Percentiles rank a stretch among this genome's conserved stretches.
These are phyloP conservation scores for Oxyria digyna DNA, from an alignment of 148 eudicot genomes.

Conservation along the genomic window DNA sequence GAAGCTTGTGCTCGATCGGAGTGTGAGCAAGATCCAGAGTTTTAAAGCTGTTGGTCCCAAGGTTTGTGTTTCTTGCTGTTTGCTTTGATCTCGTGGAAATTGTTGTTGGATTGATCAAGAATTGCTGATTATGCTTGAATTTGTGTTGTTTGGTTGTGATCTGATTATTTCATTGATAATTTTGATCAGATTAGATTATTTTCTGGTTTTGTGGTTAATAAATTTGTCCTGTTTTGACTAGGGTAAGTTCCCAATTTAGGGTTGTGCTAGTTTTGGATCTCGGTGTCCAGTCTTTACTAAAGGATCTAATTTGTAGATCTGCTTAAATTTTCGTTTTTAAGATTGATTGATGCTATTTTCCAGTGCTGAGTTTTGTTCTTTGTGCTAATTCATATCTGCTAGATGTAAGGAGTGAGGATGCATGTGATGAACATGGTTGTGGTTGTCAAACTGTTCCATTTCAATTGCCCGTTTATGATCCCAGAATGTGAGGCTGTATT, in stretches of 20 bases:
- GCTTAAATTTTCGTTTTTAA: neutral
- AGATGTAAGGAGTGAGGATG: neutral
- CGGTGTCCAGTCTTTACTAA: neutral
- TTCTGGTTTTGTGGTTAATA: neutral
- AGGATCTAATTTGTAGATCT: neutral
- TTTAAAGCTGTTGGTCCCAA: conserved; percentile 17
- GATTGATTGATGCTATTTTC: neutral
- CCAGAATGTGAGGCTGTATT: neutral
- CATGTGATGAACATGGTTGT: neutral
- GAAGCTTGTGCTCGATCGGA: conserved; percentile 8
- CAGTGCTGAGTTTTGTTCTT: neutral
- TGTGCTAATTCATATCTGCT: neutral
- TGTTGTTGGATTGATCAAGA: neutral
- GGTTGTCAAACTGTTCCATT: neutral
- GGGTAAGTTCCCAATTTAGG: neutral
- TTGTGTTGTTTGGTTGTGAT: neutral
- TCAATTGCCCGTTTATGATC: neutral
- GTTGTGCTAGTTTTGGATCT: neutral
- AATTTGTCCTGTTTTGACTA: neutral
- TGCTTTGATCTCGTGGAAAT: neutral
- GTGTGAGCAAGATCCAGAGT: conserved; percentile 13
- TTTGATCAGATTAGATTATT: neutral
- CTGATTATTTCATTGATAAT: neutral
- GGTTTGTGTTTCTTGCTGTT: conserved; percentile 19
- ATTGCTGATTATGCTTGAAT: neutral